These are phyloP conservation scores for Styphnolobium japonicum DNA, from an alignment of 306 rosid species.

Conservation along the genomic window DNA sequence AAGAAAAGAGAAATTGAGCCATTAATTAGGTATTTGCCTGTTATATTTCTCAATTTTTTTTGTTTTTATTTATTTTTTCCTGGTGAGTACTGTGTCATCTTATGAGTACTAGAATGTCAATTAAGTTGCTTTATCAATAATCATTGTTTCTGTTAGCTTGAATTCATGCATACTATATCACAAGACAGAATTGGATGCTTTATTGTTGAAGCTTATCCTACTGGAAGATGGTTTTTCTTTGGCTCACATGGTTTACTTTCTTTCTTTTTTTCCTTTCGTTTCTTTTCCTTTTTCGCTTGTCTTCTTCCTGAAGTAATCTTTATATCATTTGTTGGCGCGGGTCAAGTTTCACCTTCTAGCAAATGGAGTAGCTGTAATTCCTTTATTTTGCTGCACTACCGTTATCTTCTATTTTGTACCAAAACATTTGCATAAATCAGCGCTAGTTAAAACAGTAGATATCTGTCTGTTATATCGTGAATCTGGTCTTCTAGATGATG, in stretches of 20 bases:
- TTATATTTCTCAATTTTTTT: background rate
- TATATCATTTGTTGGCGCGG: background rate
- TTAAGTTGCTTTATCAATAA: constrained; percentile 10
- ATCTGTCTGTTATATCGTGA: background rate
- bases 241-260: constrained; percentile 32
- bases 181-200: constrained; percentile 43
- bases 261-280: constrained; percentile 20
- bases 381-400: background rate
- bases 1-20: background rate
- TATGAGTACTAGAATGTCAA: constrained; percentile 12
- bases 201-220: constrained; percentile 28
- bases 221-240: constrained; percentile 29
- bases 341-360: constrained; percentile 24
- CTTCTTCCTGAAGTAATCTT: constrained; percentile 36
- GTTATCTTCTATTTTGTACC: background rate
- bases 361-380: constrained; percentile 10
- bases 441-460: background rate
- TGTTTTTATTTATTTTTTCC: background rate
- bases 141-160: constrained; percentile 17
- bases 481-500: background rate
- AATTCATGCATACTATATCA: constrained; percentile 5
- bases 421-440: background rate
- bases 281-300: constrained; percentile 20
- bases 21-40: background rate
- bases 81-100: background rate